These are phyloP conservation scores for Posidonia oceanica DNA, from an alignment of 116 monocot genomes.

Conservation along the genomic window DNA sequence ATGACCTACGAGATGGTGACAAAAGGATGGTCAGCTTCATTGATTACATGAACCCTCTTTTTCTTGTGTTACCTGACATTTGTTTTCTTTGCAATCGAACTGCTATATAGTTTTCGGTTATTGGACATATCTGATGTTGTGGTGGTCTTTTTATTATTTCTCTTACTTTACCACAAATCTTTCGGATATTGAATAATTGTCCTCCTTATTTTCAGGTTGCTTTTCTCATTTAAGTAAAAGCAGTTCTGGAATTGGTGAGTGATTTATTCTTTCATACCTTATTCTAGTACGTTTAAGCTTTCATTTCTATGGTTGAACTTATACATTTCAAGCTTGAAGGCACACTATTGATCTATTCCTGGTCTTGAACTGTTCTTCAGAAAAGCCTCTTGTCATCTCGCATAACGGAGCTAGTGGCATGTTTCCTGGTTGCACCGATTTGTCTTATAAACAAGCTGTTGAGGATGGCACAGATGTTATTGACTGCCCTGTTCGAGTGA, in stretches of 20 bases:
- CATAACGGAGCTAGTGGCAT: slow-evolving; percentile 87
- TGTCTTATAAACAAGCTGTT: slow-evolving; percentile 73
- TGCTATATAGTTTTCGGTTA: too few relatives aligned
- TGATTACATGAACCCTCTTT: too few relatives aligned
- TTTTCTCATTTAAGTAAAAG: slow-evolving; percentile 47
- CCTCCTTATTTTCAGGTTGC: slow-evolving; percentile 37
- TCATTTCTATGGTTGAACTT: background rate
- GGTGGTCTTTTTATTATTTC: background rate
- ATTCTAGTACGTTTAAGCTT: too few relatives aligned
- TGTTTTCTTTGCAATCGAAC: too few relatives aligned
- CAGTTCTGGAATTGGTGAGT: slow-evolving; percentile 15
- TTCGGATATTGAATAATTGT: background rate
- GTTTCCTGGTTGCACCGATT: slow-evolving; percentile 84
- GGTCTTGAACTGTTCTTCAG: slow-evolving; percentile 17
- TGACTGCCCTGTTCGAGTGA: slow-evolving; percentile 82
- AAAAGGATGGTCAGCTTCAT: too few relatives aligned
- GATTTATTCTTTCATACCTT: background rate
- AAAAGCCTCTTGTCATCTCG: slow-evolving; percentile 50
- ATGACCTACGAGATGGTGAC: too few relatives aligned
- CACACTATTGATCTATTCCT: background rate
- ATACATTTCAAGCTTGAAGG: background rate
- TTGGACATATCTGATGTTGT: too few relatives aligned
- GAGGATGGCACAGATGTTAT: slow-evolving; percentile 71
- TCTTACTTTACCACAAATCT: background rate
- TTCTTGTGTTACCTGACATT: too few relatives aligned